Base-by-base conservation (phyloP, 345 rosid genomes). In the Capsella bursapastoris region DNA sequence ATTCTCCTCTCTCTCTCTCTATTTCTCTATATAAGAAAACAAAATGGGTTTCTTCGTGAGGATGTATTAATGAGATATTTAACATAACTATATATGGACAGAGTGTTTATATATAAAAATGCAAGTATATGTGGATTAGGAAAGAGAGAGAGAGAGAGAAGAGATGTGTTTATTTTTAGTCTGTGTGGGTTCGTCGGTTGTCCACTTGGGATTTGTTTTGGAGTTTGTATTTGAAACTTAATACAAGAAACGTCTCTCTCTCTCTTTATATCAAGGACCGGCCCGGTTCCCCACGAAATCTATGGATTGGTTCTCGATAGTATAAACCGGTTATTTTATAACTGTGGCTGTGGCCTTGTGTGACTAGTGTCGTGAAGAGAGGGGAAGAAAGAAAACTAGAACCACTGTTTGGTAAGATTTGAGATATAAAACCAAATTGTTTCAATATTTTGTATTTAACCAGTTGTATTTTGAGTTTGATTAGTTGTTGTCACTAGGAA, bases 191-290 rank as follows among this genome's bases (percentile, higher is more conserved):
- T 71, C 72, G 62, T 57, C 70, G 44, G 49, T 65, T 72, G 77
- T 66, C 82, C 64, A 82, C 78, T 89, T 85, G 94, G 79, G 28
- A 72, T 72, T 63, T 58, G 55, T 56, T 80, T 22, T 84, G 80
- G 78, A 59, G 74, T 72, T 63, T 58, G 48, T 56, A 13, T n/a
- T 37, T 57, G 41, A 22, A 10, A 52, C 10, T 25, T 38, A 64
- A 43, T 38, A 73, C 25, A 22, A 32, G 57, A 72, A 14, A 64
- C 53, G 5, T 74, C 61, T 40, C 41, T 67, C 53, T 45, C 16
- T 38, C 38, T 66, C 51, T 65, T 40, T 58, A 27, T 6, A 38
- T 43, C 47, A 25, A 53, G 53, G 45, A 64, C 68, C 72, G 72
- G 72, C 32, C 68, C 72, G 72, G 72, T 71, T 65, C 8, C 56